phyloP scores from a whole-genome alignment of 495 filamentous ascomycete genomes.

The Neurospora sp. region DNA sequence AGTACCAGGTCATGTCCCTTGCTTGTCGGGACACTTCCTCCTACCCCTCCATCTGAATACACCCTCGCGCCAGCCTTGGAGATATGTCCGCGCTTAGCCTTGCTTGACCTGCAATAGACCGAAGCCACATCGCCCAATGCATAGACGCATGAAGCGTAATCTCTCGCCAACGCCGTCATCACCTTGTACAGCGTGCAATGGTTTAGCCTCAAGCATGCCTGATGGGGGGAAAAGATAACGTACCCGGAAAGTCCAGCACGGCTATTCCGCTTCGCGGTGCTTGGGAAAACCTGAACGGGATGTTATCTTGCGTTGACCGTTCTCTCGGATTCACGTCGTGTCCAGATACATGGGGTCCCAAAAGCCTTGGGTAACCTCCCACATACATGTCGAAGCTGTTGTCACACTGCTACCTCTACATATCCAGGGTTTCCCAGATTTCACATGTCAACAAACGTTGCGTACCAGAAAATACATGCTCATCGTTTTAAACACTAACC shows the following conservation, averaged over 20 bases:
- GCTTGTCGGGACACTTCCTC: not conserved
- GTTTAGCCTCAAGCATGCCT: not conserved
- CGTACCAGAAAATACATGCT: not conserved
- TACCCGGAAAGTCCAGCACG: not conserved
- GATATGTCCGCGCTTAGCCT: not conserved
- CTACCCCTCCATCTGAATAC: not conserved
- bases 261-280: not conserved
- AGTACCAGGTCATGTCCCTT: not conserved
- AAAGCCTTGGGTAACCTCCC: not conserved
- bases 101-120: not conserved
- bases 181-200: not conserved
- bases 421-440: not conserved
- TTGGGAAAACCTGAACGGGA: not conserved
- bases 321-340: not conserved
- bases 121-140: conserved; percentile 5
- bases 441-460: not conserved
- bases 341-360: not conserved
- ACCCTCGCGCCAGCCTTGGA: not conserved
- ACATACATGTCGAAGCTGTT: not conserved
- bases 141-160: conserved; percentile 28
- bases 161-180: conserved; percentile 13
- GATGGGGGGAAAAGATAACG: not conserved
- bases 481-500: not conserved
- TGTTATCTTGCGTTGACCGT: not conserved
- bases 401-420: not conserved